Evolutionary conservation across 805 yeast genomes (phyloP), one percentile per base, ranked within the genome.

Genomic region (Zygosaccharomyces lentus): DNA sequence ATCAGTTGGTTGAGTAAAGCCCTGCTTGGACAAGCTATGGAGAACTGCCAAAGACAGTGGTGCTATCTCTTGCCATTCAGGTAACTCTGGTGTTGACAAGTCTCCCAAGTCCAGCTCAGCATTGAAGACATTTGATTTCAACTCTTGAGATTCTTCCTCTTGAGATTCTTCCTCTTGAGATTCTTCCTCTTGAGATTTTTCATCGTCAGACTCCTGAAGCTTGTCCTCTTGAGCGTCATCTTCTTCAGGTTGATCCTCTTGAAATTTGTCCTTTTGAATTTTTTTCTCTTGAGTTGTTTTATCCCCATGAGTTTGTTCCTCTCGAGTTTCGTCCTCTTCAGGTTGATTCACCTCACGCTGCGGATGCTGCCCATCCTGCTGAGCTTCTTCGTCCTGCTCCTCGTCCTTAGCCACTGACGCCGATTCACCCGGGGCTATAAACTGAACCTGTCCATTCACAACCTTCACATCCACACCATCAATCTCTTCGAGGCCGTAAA

Each of bases 401-500:
- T 45, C 40, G 9, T 36, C 46, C n/a, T 40, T 34, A 9, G 23
- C 19, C 36, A 30, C 42, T n/a, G 57, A 48, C 10, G 52, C 53
- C 16, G 58, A 51, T 13, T 65, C 57, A 32, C 71, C 73, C 27
- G 61, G 70, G 8, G 73, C 73, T n/a, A 73, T 59, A 57, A 83
- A 84, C 44, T 77, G 76, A 0, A 84, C 81, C 41, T 72, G 68
- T 10, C 96, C 96, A 50, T 86, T 71, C 2, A 80, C 77, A 45
- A 81, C 73, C 49, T 85, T 80, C 6, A 91, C 90, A 57, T 77
- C 90, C 27, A 91, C 97, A 36, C 96, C 97, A 47, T 88, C 96
- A 41, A 93, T 75, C 62, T 91, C 98, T 64, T 91, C 99, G 29
- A 93, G 69, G 0, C 97, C 99, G 62, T 82, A 88, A 57, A 90